A percentile compares a stretch with the other conserved stretches of the same genome.
Evolutionary conservation across 345 rosid species (phyloP).

Genomic region (Eucalyptus caleyi): DNA sequence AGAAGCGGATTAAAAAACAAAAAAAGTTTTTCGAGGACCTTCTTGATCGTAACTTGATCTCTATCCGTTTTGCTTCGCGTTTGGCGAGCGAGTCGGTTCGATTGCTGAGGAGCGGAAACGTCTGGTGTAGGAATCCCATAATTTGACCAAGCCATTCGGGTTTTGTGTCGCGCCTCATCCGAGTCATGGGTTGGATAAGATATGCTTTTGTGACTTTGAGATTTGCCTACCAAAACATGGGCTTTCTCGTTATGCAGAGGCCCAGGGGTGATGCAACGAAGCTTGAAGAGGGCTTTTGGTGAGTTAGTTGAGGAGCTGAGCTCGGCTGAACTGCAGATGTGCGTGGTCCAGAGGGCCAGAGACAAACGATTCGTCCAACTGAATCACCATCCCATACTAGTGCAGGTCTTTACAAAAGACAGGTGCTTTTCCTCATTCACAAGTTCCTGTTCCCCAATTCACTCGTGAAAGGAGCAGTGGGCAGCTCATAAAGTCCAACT

Average conservation of each 20-base stretch:
- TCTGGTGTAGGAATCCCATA: background rate
- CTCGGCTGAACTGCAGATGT: background rate
- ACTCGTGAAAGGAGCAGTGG: background rate
- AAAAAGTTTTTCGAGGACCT: background rate
- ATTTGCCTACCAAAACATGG: background rate
- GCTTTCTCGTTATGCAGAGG: background rate
- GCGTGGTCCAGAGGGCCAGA: background rate
- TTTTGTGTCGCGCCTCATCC: background rate
- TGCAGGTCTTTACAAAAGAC: background rate
- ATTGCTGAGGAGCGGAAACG: background rate
- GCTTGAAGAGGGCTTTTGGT: background rate
- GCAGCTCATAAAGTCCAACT: background rate
- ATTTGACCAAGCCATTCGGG: background rate
- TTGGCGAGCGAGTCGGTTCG: background rate
- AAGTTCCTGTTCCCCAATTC: background rate
- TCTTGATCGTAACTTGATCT: background rate
- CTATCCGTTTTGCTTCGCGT: background rate
- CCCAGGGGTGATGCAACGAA: background rate
- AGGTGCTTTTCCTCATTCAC: background rate
- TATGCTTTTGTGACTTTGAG: background rate
- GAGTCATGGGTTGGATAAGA: background rate
- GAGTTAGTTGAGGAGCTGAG: background rate
- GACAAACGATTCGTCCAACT: background rate
- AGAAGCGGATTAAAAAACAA: too few species aligned
- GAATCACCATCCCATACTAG: background rate